Evolutionary conservation across 1,139 yeast species (phyloP).

Genomic region (Suhomyces panamericanus): DNA sequence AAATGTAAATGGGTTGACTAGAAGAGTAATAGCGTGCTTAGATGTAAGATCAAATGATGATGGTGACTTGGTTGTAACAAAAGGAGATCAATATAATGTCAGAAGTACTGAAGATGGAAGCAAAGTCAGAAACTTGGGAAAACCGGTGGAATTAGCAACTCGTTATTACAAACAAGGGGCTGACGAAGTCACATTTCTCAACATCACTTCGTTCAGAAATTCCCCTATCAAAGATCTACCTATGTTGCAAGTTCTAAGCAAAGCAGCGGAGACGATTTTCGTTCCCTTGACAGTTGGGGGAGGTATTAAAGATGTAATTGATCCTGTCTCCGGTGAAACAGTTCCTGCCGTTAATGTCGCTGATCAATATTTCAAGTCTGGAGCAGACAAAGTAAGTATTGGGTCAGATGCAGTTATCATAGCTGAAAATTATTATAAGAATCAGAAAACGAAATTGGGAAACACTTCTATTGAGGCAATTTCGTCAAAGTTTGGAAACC

Average conservation of each 20-base stretch:
- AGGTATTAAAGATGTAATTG: slow-evolving; percentile 86
- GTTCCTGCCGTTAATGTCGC: slow-evolving; percentile 91
- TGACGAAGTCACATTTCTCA: slow-evolving; percentile 90
- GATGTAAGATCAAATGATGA: slow-evolving; percentile 94
- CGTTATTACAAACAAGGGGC: slow-evolving; percentile 92
- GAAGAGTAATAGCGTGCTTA: slow-evolving; percentile 90
- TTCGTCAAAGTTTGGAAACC: slow-evolving; percentile 87
- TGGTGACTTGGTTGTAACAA: slow-evolving; percentile 95
- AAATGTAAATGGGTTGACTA: slow-evolving; percentile 70
- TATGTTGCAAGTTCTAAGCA: slow-evolving; percentile 82
- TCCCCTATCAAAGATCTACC: slow-evolving; percentile 91
- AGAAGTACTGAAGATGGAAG: slow-evolving; percentile 55
- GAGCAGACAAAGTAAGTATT: slow-evolving; percentile 96
- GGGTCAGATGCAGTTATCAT: slow-evolving; percentile 96
- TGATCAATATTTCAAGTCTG: slow-evolving; percentile 84
- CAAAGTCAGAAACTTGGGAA: slow-evolving; percentile 85
- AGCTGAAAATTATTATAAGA: slow-evolving; percentile 75
- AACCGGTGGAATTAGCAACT: slow-evolving; percentile 92
- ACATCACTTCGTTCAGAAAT: slow-evolving; percentile 92
- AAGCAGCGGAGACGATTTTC: slow-evolving; percentile 85
- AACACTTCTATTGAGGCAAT: slow-evolving; percentile 87
- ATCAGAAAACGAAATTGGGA: slow-evolving; percentile 62
- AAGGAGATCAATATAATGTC: slow-evolving; percentile 97
- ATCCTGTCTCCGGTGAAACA: slow-evolving; percentile 67
- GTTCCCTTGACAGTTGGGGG: slow-evolving; percentile 98